Evolutionary conservation across 2,329 filamentous ascomycete species (phyloP).

Genomic region (Fusarium sambucinum): DNA sequence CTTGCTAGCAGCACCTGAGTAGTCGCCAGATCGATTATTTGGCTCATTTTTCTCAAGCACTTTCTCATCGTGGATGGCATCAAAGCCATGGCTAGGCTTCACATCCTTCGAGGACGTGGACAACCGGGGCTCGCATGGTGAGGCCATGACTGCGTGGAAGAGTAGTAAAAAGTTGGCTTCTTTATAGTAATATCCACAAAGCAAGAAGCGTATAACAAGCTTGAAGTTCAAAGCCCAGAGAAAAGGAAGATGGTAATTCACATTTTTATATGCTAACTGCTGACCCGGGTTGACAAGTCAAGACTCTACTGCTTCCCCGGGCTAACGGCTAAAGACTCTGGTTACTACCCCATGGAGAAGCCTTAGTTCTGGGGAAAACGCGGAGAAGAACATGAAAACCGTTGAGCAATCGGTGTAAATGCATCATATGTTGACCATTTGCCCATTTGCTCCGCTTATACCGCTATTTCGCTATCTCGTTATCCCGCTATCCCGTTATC

Average conservation of each 20-base stretch:
- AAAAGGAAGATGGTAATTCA: too few relatives aligned
- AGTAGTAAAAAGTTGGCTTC: too few relatives aligned
- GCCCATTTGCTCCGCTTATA: constrained; percentile 1
- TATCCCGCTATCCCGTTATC: constrained; percentile 22
- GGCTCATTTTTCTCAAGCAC: not conserved
- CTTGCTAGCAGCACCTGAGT: constrained; percentile 45
- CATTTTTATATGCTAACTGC: too few relatives aligned
- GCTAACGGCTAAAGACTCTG: too few relatives aligned
- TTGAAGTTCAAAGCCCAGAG: too few relatives aligned
- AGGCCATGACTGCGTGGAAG: constrained; percentile 5
- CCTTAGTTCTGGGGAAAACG: not conserved
- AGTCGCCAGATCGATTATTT: constrained; percentile 1
- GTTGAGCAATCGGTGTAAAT: not conserved
- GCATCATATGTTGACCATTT: not conserved
- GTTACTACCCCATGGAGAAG: too few relatives aligned
- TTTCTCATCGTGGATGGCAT: constrained; percentile 16
- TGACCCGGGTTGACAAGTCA: too few relatives aligned
- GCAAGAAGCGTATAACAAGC: too few relatives aligned
- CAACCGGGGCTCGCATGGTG: not conserved
- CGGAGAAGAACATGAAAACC: constrained; percentile 2
- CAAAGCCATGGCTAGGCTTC: constrained; percentile 1
- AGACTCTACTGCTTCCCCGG: too few relatives aligned
- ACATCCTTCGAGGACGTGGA: constrained; percentile 10
- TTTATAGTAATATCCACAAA: too few relatives aligned
- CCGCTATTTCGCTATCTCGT: constrained; percentile 32